These are phyloP conservation scores for Rhizoclosmatium globosum DNA, from an alignment of 192 early-diverging fungal genomes.

Conservation along the genomic window DNA sequence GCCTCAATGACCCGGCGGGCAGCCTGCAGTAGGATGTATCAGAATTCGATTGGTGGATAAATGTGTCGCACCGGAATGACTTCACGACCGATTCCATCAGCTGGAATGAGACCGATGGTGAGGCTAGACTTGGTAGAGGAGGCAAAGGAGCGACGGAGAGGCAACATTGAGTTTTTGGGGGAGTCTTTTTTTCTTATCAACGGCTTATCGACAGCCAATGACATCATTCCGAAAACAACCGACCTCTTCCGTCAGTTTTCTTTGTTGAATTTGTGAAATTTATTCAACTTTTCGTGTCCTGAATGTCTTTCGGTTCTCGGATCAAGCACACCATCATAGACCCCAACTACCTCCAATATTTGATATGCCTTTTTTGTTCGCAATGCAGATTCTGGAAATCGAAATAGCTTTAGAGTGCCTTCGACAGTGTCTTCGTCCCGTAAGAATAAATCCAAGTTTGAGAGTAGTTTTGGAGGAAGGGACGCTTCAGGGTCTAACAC, in stretches of 20 bases:
- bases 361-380: constrained; percentile 5
- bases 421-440: not conserved
- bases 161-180: not conserved
- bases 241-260: too few species aligned
- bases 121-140: constrained; percentile 41
- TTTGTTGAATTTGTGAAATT: not conserved
- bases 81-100: constrained; percentile 96
- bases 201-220: not conserved
- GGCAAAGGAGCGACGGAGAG: not conserved
- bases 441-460: constrained; percentile 1
- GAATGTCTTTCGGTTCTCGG: not conserved
- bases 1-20: constrained; percentile 88
- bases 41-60: not conserved
- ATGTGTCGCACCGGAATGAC: constrained; percentile 79
- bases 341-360: not conserved
- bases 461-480: not conserved
- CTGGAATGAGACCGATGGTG: constrained; percentile 93
- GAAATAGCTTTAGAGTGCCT: not conserved
- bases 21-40: constrained; percentile 62
- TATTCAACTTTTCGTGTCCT: not conserved
- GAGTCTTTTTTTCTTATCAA: not conserved
- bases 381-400: constrained; percentile 21
- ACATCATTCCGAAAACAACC: not conserved
- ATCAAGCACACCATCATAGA: not conserved
- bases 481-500: constrained; percentile 8